phyloP scores from a whole-genome alignment of 2,329 filamentous ascomycete species.

The Neopestalotiopsis clavispora region DNA sequence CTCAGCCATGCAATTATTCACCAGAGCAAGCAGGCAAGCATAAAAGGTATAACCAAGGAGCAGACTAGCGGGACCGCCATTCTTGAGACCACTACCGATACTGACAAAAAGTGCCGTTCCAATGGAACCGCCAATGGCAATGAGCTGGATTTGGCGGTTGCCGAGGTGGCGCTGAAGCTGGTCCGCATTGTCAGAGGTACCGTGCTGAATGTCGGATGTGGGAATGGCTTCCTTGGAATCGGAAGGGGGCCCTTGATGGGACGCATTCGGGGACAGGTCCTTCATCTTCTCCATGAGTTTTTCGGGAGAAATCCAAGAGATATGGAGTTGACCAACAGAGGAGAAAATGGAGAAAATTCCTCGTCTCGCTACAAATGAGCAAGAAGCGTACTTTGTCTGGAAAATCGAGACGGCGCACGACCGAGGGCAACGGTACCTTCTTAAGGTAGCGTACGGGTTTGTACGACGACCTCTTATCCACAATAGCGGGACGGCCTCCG shows the following conservation, averaged over 20 bases:
- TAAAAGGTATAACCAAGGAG: slow-evolving; percentile 65
- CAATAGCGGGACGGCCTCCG: slow-evolving; percentile 11
- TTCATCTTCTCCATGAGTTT: neutral
- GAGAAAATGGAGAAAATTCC: neutral
- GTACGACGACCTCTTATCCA: slow-evolving; percentile 6
- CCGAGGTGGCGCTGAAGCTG: slow-evolving; percentile 46
- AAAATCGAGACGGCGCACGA: slow-evolving; percentile 4
- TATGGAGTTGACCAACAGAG: neutral
- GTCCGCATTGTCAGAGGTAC: slow-evolving; percentile 25
- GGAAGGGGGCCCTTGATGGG: neutral
- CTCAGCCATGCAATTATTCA: slow-evolving; percentile 68
- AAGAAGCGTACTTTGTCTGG: slow-evolving; percentile 6
- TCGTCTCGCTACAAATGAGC: neutral
- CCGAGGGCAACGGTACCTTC: neutral
- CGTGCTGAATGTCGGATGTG: slow-evolving; percentile 1
- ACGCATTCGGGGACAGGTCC: neutral
- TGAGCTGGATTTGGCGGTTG: slow-evolving; percentile 59
- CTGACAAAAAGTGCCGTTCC: slow-evolving; percentile 65
- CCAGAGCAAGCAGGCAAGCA: slow-evolving; percentile 56
- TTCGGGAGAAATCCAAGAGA: neutral
- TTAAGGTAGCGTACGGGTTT: slow-evolving; percentile 6
- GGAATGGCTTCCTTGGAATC: neutral
- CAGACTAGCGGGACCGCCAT: slow-evolving; percentile 55
- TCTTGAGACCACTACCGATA: slow-evolving; percentile 60
- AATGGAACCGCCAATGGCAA: slow-evolving; percentile 63